phyloP scores from a whole-genome alignment of 768 basidiomycete species.

The Lentinula guzmanii region DNA sequence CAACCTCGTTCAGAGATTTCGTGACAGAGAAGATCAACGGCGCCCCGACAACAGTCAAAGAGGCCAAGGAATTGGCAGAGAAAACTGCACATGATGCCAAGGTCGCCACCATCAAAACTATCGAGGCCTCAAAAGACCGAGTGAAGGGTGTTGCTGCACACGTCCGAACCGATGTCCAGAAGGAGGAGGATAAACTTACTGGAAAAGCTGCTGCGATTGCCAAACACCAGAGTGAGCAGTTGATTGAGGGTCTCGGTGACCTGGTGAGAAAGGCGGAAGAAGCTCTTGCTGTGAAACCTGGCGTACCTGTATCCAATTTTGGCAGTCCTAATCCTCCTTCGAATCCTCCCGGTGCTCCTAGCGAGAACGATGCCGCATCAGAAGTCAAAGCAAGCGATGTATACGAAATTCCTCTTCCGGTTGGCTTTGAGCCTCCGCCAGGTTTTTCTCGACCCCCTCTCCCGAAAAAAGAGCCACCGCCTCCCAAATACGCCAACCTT shows the following conservation, averaged over 20 bases:
- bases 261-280: conserved; percentile 70
- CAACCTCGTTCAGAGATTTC: conserved; percentile 43
- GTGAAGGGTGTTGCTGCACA: conserved; percentile 35
- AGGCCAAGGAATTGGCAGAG: conserved; percentile 23
- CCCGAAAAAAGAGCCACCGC: conserved; percentile 33
- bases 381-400: conserved; percentile 22
- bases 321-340: conserved; percentile 13
- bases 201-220: conserved; percentile 37
- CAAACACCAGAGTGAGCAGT: conserved; percentile 39
- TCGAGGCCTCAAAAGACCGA: conserved; percentile 38
- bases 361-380: background rate
- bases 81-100: conserved; percentile 36
- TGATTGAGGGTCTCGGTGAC: conserved; percentile 60
- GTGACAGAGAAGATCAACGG: conserved; percentile 46
- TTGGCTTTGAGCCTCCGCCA: conserved; percentile 92
- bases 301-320: conserved; percentile 18
- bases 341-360: background rate
- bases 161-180: conserved; percentile 45
- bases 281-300: conserved; percentile 47
- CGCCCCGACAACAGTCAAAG: conserved; percentile 20
- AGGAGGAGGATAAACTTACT: conserved; percentile 22
- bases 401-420: conserved; percentile 73
- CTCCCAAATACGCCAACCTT: conserved; percentile 32
- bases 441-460: conserved; percentile 68
- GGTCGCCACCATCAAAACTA: conserved; percentile 27